Evolutionary conservation across 169 alveolate species (phyloP), one percentile per base, ranked within the genome.

Genomic region (Amoebophrya sp.): DNA sequence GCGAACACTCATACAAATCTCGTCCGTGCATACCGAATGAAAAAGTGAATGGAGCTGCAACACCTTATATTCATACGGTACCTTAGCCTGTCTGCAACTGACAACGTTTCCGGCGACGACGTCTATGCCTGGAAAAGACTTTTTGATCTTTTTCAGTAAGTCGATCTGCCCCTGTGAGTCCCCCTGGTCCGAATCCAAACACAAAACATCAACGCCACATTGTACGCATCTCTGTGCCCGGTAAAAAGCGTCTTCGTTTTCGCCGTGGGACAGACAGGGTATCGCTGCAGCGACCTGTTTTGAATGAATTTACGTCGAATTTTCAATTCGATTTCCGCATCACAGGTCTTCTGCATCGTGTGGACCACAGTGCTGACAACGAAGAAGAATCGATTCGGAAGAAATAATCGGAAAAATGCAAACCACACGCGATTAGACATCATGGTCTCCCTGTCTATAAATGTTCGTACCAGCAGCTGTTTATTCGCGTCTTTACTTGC

Each of bases 71-170:
- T 66, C 35, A 7, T 41, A 41, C 12, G 2, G 93, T 89, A 94
- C 94, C 94, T 96, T 95, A 0, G 98, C 98, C 93, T 97, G 98
- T 40, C 96, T 94, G 39, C 94, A 96, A 0, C 99, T 96, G 41
- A 97, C 98, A 12, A 97, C 98, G 92, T 97, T 97, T n/a, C 99
- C 99, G 3, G 96, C 99, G 14, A 97, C 94, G 77, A 97, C 94
- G 83, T 66, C 97, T 39, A 95, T 89, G 89, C 93, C 47, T 0
- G 98, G 98, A 92, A 89, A 95, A 0, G 94, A 95, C 89, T 94
- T 93, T 93, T 96, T 97, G 41, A 97, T 95, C 41, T 96, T 95
- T 92, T 96, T 96, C 92, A 97, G 94, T 83, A 96, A 92, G 90
- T 97, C 98, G 39, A 96, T 92, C 91, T 96, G 98, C 92, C 95